Conservation (phyloP, 1,284 basidiomycete genomes). For the Caloboletus inedulis region DNA sequence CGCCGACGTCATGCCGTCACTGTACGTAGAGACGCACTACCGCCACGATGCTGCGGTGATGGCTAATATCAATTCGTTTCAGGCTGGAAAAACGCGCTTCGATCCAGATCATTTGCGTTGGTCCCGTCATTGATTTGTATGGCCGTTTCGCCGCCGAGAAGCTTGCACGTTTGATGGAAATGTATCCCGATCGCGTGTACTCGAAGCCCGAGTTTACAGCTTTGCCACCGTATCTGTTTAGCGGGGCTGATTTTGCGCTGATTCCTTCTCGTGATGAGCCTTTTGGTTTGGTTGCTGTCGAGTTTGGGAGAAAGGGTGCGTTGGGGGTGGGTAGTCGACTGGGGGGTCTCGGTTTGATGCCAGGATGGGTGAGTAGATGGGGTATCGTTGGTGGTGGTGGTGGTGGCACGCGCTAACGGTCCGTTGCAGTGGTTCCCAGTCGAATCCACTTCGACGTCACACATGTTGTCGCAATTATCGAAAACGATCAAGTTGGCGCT, state of each 20-base stretch:
- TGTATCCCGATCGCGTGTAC: constrained; percentile 89
- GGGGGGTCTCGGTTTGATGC: constrained; percentile 93
- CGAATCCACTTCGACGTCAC: constrained; percentile 84
- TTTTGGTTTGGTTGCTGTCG: constrained; percentile 91
- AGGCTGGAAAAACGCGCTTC: constrained; percentile 82
- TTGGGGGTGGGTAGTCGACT: constrained; percentile 90
- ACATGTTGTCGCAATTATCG: constrained; percentile 92
- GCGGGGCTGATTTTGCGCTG: constrained; percentile 89
- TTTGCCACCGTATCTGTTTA: constrained; percentile 89
- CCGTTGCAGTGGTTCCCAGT: constrained; percentile 84
- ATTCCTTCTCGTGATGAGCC: constrained; percentile 95
- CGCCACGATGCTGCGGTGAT: neutral
- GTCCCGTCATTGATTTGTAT: constrained; percentile 91
- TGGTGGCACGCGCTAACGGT: constrained; percentile 5
- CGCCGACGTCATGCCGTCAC: constrained; percentile 86
- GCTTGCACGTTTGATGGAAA: constrained; percentile 86
- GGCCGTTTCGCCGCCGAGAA: constrained; percentile 94
- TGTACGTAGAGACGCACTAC: constrained; percentile 49
- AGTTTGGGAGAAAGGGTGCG: constrained; percentile 93
- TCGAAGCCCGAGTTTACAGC: constrained; percentile 94
- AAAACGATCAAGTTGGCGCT: constrained; percentile 93
- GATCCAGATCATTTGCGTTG: constrained; percentile 85
- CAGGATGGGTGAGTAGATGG: constrained; percentile 79
- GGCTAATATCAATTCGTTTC: constrained; percentile 15
- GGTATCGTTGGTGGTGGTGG: neutral